Percentiles rank a stretch among this genome's conserved stretches.
These are phyloP conservation scores for Penicillium sp. DNA, from an alignment of 2,329 filamentous ascomycete genomes.

Conservation along the genomic window DNA sequence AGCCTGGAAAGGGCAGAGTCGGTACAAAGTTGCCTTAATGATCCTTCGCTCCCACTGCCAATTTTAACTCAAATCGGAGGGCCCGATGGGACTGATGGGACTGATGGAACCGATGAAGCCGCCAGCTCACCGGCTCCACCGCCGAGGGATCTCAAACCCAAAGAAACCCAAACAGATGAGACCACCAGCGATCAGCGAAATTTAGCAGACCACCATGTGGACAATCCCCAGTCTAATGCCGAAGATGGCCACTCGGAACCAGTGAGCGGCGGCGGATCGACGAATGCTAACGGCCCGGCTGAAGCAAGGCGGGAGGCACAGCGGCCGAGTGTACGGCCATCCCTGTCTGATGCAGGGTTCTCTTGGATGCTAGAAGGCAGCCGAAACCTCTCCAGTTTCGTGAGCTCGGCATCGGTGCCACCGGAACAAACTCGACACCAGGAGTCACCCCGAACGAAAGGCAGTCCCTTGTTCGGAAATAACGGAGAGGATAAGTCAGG, in stretches of 20 bases:
- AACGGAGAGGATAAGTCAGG: slow-evolving; percentile 34
- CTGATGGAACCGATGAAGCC: slow-evolving; percentile 6
- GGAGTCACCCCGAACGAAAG: slow-evolving; percentile 34
- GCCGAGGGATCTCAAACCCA: background rate
- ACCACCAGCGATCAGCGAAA: slow-evolving; percentile 10
- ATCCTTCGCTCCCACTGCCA: slow-evolving; percentile 39
- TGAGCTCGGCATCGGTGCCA: slow-evolving; percentile 48
- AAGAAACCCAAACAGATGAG: background rate
- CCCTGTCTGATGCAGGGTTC: slow-evolving; percentile 52
- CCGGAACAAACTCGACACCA: slow-evolving; percentile 48
- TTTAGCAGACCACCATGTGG: slow-evolving; percentile 5
- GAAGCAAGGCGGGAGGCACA: slow-evolving; percentile 24
- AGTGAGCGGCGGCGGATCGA: slow-evolving; percentile 8
- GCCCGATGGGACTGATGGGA: slow-evolving; percentile 3
- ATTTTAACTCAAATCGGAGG: background rate
- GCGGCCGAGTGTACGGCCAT: slow-evolving; percentile 40
- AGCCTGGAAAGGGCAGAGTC: slow-evolving; percentile 47
- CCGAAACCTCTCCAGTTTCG: slow-evolving; percentile 50
- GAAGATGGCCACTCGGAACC: slow-evolving; percentile 14
- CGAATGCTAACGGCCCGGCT: slow-evolving; percentile 10
- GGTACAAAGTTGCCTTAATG: slow-evolving; percentile 49
- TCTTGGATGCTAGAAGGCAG: slow-evolving; percentile 56
- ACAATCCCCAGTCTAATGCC: slow-evolving; percentile 13
- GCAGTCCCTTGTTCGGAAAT: slow-evolving; percentile 40
- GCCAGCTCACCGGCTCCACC: background rate